A percentile compares a stretch with the other conserved stretches of the same genome.
These are phyloP conservation scores for Pleurozium schreberi DNA, from an alignment of 225 moss, liverwort and hornwort species.

Conservation along the genomic window DNA sequence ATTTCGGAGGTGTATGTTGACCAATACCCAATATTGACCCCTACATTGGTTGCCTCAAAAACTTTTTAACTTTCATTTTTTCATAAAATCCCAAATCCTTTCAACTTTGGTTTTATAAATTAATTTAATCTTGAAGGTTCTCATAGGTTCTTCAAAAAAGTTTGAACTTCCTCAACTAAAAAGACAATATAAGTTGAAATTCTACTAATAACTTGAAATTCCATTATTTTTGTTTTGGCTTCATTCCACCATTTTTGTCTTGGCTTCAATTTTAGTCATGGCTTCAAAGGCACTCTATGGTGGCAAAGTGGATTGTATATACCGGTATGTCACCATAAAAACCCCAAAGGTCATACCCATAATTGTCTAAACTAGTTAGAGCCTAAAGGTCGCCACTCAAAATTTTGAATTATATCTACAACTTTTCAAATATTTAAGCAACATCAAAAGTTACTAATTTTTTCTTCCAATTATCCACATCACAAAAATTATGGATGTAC, in stretches of 20 bases:
- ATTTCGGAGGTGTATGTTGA: too few species aligned
- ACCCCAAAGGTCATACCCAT: not conserved
- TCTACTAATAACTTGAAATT: not conserved
- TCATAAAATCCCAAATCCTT: too few species aligned
- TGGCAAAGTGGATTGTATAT: rapidly evolving
- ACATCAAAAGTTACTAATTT: not conserved
- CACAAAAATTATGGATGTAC: rapidly evolving
- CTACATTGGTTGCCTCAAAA: too few species aligned
- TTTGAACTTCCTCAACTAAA: too few species aligned
- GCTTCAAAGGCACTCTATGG: rapidly evolving
- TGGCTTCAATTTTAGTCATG: not conserved
- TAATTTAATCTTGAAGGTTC: too few species aligned
- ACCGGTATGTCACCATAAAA: rapidly evolving
- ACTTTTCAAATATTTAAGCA: not conserved
- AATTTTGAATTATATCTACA: not conserved
- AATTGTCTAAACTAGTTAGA: not conserved
- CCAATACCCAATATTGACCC: too few species aligned
- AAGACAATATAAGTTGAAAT: not conserved
- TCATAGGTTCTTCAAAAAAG: too few species aligned
- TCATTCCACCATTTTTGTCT: not conserved
- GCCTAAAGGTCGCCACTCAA: not conserved
- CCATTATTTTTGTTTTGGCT: rapidly evolving
- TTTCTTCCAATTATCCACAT: rapidly evolving
- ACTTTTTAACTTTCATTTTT: too few species aligned
- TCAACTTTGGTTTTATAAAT: too few species aligned